Evolutionary conservation across 2,329 filamentous ascomycete species (phyloP).

Genomic region (Penicillium sp.): DNA sequence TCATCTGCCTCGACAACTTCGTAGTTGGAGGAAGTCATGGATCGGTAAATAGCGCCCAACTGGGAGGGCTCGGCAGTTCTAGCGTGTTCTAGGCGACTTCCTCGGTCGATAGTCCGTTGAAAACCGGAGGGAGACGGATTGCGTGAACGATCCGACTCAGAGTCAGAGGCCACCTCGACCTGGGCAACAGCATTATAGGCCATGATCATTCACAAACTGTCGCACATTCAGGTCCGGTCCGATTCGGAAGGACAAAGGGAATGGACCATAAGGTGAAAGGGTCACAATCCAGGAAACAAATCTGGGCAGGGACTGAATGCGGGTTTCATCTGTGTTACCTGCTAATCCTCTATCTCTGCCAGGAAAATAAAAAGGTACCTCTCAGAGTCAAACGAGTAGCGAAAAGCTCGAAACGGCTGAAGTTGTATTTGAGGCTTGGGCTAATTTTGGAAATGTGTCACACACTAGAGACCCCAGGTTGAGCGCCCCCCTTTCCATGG

Average conservation of each 20-base stretch:
- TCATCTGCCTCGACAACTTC: constrained; percentile 50
- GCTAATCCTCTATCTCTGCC: neutral
- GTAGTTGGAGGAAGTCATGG: constrained; percentile 42
- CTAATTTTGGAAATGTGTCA: neutral
- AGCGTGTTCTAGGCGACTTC: constrained; percentile 31
- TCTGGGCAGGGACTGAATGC: neutral
- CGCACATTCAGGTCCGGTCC: constrained; percentile 16
- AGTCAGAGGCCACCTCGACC: constrained; percentile 39
- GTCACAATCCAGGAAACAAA: neutral
- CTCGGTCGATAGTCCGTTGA: constrained; percentile 31
- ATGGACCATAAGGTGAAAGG: neutral
- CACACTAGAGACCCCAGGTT: neutral
- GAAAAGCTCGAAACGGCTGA: neutral
- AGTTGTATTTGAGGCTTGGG: neutral
- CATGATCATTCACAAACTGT: constrained; percentile 29
- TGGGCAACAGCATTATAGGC: constrained; percentile 47
- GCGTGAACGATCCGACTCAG: constrained; percentile 33
- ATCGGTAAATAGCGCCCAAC: constrained; percentile 38
- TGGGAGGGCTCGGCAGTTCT: constrained; percentile 26
- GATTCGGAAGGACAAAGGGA: constrained; percentile 1
- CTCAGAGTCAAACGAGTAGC: no score
- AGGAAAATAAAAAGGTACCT: no score
- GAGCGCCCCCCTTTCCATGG: neutral
- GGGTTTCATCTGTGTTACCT: constrained; percentile 12
- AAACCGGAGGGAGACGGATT: constrained; percentile 33